These are phyloP conservation scores for Penicillium freii DNA, from an alignment of 2,329 filamentous ascomycete genomes.

Conservation along the genomic window DNA sequence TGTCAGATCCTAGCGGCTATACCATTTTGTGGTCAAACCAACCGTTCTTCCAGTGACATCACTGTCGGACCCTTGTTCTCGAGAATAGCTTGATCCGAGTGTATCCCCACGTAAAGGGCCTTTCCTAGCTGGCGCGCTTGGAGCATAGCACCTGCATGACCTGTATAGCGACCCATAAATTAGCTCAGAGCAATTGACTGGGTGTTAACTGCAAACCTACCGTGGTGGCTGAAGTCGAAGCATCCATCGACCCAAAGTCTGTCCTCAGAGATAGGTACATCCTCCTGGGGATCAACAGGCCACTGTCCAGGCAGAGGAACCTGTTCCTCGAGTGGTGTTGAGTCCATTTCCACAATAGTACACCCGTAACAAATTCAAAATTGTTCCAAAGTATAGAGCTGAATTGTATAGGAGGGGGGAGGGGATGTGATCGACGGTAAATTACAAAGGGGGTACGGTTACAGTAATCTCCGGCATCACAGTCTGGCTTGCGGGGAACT, in stretches of 20 bases:
- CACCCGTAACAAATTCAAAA: background rate
- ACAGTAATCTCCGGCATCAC: constrained; percentile 5
- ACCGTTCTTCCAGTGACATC: constrained; percentile 89
- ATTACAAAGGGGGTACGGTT: constrained; percentile 4
- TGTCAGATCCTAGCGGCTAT: background rate
- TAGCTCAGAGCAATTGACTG: constrained; percentile 12
- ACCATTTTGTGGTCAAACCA: constrained; percentile 22
- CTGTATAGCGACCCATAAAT: constrained; percentile 43
- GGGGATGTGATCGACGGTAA: constrained; percentile 9
- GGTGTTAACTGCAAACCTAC: constrained; percentile 45
- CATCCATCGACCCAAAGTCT: constrained; percentile 98
- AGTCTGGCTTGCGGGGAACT: constrained; percentile 7
- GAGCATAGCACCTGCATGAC: constrained; percentile 94
- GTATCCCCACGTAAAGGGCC: constrained; percentile 87
- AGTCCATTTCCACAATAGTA: constrained; percentile 10
- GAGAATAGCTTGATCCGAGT: constrained; percentile 92
- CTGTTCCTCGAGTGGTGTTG: constrained; percentile 28
- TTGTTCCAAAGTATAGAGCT: background rate
- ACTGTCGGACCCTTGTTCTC: constrained; percentile 98
- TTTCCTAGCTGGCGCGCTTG: constrained; percentile 88
- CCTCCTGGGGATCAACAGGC: constrained; percentile 65
- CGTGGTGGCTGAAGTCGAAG: constrained; percentile 99
- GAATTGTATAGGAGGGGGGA: background rate
- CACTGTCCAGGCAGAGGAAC: constrained; percentile 57
- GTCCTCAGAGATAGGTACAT: constrained; percentile 59